phyloP scores from a whole-genome alignment of 2,329 filamentous ascomycete species.

The Ophiostoma populinum region DNA sequence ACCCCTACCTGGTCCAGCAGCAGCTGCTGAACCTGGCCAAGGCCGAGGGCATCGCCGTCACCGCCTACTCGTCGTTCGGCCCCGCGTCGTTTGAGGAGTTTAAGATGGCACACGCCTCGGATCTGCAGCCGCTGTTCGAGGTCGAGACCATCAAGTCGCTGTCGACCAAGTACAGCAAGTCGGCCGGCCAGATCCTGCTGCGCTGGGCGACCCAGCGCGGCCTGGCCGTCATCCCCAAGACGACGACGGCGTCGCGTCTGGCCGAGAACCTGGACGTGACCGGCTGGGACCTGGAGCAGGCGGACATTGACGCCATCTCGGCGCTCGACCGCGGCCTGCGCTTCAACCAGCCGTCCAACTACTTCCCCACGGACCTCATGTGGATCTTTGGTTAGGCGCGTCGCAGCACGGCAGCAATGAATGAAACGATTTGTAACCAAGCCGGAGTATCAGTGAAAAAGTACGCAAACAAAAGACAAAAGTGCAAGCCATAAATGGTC shows the following conservation, averaged over 20 bases:
- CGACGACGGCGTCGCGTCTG: constrained; percentile 31
- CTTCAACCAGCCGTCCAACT: constrained; percentile 41
- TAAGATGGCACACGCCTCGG: constrained; percentile 48
- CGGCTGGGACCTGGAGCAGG: constrained; percentile 33
- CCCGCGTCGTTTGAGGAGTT: constrained; percentile 66
- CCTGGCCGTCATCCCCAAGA: constrained; percentile 63
- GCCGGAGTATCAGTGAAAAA: too few relatives aligned
- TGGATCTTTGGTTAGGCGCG: constrained; percentile 38
- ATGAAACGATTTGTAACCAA: too few relatives aligned
- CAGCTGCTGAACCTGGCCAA: constrained; percentile 53
- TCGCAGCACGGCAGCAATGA: too few relatives aligned
- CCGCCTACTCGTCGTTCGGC: constrained; percentile 73
- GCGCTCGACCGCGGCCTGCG: constrained; percentile 34
- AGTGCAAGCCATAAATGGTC: too few relatives aligned
- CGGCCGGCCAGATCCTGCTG: constrained; percentile 64
- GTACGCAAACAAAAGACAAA: neutral
- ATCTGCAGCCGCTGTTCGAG: constrained; percentile 46
- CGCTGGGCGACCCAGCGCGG: constrained; percentile 76
- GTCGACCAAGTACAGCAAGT: constrained; percentile 53
- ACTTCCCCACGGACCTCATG: constrained; percentile 37
- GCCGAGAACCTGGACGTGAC: constrained; percentile 38
- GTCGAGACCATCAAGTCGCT: constrained; percentile 44
- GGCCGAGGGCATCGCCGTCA: constrained; percentile 54
- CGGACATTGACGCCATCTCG: constrained; percentile 39
- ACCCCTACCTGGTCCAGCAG: constrained; percentile 69